Evolutionary conservation across 805 yeast genomes (phyloP).

Genomic region (Kluyveromyces nonfermentans): DNA sequence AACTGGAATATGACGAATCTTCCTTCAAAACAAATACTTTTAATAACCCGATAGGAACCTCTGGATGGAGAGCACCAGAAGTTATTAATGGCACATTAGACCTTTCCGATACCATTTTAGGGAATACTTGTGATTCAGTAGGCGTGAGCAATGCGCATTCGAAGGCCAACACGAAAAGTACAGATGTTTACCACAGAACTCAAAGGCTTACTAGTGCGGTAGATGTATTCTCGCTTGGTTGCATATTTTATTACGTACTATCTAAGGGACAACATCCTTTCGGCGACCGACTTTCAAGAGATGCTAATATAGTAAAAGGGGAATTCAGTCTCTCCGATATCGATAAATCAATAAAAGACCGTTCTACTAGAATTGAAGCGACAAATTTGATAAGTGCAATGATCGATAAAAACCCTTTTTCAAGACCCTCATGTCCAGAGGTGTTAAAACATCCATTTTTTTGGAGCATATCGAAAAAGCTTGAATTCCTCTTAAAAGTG

Average conservation of each 20-base stretch:
- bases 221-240: constrained; percentile 90
- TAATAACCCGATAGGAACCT: constrained; percentile 89
- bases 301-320: constrained; percentile 75
- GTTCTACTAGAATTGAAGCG: constrained; percentile 44
- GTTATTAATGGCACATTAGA: constrained; percentile 31
- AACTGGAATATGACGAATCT: constrained; percentile 83
- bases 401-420: constrained; percentile 58
- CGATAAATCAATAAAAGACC: constrained; percentile 21
- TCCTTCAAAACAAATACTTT: constrained; percentile 81
- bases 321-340: constrained; percentile 40
- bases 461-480: constrained; percentile 65
- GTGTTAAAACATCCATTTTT: constrained; percentile 82
- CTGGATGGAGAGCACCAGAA: constrained; percentile 99
- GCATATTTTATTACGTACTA: constrained; percentile 81
- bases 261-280: constrained; percentile 86
- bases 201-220: constrained; percentile 71
- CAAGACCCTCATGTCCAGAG: constrained; percentile 59
- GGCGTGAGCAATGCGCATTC: constrained; percentile 4
- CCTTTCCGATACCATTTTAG: constrained; percentile 18
- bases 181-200: constrained; percentile 30
- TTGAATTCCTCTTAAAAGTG: constrained; percentile 77
- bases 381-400: constrained; percentile 60
- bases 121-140: constrained; percentile 1
- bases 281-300: constrained; percentile 85
- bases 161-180: constrained; percentile 22